Conservation (phyloP, 345 rosid species). For the Salix suchowensis region DNA sequence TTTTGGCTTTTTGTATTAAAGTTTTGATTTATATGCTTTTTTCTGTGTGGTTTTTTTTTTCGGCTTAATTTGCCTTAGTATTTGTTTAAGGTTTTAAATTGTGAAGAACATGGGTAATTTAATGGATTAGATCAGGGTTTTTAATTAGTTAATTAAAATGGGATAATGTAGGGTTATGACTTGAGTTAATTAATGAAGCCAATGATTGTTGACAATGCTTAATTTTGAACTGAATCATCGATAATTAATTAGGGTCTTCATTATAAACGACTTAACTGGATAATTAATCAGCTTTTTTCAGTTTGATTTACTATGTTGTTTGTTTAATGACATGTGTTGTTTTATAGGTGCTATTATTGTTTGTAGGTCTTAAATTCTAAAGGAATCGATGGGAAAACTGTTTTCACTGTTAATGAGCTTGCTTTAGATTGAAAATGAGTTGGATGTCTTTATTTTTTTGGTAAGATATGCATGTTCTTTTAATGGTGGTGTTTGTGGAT, state of each 20-base stretch:
- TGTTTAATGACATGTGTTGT: background rate
- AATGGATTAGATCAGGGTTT: background rate
- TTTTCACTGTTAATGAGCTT: background rate
- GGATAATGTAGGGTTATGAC: background rate
- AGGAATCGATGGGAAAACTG: background rate
- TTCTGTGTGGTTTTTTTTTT: background rate
- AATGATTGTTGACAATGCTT: background rate
- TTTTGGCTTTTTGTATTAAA: background rate
- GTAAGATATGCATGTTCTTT: background rate
- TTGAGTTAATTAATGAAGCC: background rate
- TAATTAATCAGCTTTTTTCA: background rate
- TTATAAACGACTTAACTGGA: background rate
- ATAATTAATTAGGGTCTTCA: background rate
- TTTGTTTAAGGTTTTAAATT: background rate
- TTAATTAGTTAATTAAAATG: background rate
- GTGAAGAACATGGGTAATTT: background rate
- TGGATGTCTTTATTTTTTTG: background rate
- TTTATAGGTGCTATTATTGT: background rate
- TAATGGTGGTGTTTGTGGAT: slow-evolving; percentile 14
- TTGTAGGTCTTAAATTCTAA: background rate
- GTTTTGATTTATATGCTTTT: background rate
- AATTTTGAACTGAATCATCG: background rate
- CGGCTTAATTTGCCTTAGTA: background rate
- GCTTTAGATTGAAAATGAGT: background rate
- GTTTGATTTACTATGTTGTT: background rate